Evolutionary conservation across 1,139 yeast species (phyloP).

Genomic region (Geotrichum histeridarum): DNA sequence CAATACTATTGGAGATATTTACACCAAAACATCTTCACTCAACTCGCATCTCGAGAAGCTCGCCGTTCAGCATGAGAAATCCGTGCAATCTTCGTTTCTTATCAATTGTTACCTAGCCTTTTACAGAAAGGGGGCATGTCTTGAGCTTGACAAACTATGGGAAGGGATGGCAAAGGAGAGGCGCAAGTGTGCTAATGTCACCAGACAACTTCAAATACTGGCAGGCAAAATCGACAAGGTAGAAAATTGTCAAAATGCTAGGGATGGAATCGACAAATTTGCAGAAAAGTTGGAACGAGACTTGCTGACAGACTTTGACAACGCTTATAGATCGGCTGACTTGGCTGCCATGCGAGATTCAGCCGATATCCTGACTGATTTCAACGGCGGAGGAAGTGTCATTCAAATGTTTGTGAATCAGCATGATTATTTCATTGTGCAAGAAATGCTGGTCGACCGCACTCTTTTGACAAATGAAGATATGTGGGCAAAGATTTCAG

Average conservation of each 20-base stretch:
- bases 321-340: conserved; percentile 49
- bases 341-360: conserved; percentile 71
- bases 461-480: conserved; percentile 37
- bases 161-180: conserved; percentile 44
- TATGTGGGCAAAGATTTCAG: conserved; percentile 47
- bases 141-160: conserved; percentile 44
- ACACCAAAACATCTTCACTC: conserved; percentile 63
- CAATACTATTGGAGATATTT: conserved; percentile 44
- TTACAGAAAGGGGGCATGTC: conserved; percentile 55
- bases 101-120: conserved; percentile 76
- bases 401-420: conserved; percentile 79
- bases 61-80: conserved; percentile 70
- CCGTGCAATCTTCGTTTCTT: conserved; percentile 66
- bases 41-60: conserved; percentile 71
- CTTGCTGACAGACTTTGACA: conserved; percentile 39
- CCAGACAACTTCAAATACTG: conserved; percentile 58
- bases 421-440: conserved; percentile 62
- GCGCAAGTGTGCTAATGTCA: conserved; percentile 63
- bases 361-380: conserved; percentile 71
- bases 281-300: conserved; percentile 73
- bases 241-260: conserved; percentile 45
- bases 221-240: conserved; percentile 48
- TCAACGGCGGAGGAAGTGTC: conserved; percentile 80
- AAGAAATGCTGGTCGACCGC: conserved; percentile 41
- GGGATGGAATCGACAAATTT: conserved; percentile 57